Evolutionary conservation across 73 alveolate species (phyloP).

Genomic region (Uronychia setigera): DNA sequence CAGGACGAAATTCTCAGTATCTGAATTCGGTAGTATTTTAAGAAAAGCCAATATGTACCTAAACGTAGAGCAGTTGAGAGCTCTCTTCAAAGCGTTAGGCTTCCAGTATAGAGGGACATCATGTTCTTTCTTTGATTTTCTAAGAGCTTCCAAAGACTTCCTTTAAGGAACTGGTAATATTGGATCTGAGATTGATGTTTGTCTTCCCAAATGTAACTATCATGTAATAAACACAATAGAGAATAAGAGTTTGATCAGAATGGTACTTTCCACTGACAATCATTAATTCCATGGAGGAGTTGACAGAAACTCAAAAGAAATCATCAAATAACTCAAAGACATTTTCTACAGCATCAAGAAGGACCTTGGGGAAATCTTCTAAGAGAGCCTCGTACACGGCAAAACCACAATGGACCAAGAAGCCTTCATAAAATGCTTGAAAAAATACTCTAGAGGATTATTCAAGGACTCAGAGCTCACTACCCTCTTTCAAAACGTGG

Average conservation of each 20-base stretch:
- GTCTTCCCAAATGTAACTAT: neutral
- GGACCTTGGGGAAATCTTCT: conserved; percentile 25
- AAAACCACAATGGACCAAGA: neutral
- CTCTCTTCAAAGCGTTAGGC: neutral
- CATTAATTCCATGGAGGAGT: neutral
- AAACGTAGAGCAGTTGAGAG: neutral
- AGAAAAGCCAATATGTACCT: neutral
- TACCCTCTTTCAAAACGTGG: too few relatives aligned
- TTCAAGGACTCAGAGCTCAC: neutral
- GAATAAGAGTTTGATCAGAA: neutral
- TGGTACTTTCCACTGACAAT: neutral
- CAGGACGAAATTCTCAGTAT: neutral
- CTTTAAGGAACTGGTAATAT: neutral
- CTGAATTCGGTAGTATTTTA: neutral
- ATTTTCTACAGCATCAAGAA: conserved; percentile 23
- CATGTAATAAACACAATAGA: neutral
- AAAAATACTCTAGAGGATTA: neutral
- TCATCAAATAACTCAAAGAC: conserved; percentile 20
- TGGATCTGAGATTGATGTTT: neutral
- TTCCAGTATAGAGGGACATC: neutral
- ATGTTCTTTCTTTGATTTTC: neutral
- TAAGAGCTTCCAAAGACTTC: neutral
- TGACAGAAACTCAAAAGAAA: neutral
- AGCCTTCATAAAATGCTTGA: neutral
- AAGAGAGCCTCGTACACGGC: conserved; percentile 6